Percentiles rank a stretch among this genome's conserved stretches.
Conservation (phyloP, 768 basidiomycete genomes). For the Phlebiopsis flavidoalba region DNA sequence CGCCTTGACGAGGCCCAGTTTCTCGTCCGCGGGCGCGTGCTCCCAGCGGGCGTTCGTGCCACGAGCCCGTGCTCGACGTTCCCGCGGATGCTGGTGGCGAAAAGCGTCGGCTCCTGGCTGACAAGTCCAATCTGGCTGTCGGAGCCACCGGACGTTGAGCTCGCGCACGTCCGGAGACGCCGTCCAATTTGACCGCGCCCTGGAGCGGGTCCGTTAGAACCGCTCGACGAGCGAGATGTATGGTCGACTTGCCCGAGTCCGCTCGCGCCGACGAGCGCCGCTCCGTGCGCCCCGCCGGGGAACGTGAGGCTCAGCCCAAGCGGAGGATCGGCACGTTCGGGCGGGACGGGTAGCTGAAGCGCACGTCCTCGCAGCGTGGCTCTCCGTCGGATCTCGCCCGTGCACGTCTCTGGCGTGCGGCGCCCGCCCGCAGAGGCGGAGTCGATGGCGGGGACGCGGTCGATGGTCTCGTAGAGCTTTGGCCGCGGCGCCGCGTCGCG, state of each 20-base stretch:
- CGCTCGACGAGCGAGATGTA: slow-evolving; percentile 44
- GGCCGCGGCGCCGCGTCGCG: slow-evolving; percentile 81
- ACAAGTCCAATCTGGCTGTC: slow-evolving; percentile 43
- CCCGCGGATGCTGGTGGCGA: slow-evolving; percentile 38
- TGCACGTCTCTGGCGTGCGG: slow-evolving; percentile 53
- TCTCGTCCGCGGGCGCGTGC: slow-evolving; percentile 34
- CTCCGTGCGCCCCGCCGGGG: slow-evolving; percentile 43
- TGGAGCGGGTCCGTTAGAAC: slow-evolving; percentile 46
- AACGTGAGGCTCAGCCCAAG: slow-evolving; percentile 64
- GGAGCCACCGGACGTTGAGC: slow-evolving; percentile 45
- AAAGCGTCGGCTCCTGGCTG: slow-evolving; percentile 45
- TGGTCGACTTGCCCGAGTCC: slow-evolving; percentile 34
- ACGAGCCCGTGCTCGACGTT: slow-evolving; percentile 49
- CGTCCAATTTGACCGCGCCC: slow-evolving; percentile 41
- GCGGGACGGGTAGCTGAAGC: slow-evolving; percentile 86
- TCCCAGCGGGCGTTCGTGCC: slow-evolving; percentile 37
- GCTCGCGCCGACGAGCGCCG: slow-evolving; percentile 36
- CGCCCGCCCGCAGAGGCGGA: slow-evolving; percentile 62
- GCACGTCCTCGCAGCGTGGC: slow-evolving; percentile 60
- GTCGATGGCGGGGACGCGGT: slow-evolving; percentile 84
- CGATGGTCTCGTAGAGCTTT: slow-evolving; percentile 87
- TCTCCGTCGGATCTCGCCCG: slow-evolving; percentile 80
- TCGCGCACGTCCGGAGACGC: slow-evolving; percentile 32
- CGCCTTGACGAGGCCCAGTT: slow-evolving; percentile 38
- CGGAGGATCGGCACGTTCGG: slow-evolving; percentile 73